Evolutionary conservation across 139 green algal species (phyloP), one percentile per base, ranked within the genome.

Genomic region (Chlorella sp.): DNA sequence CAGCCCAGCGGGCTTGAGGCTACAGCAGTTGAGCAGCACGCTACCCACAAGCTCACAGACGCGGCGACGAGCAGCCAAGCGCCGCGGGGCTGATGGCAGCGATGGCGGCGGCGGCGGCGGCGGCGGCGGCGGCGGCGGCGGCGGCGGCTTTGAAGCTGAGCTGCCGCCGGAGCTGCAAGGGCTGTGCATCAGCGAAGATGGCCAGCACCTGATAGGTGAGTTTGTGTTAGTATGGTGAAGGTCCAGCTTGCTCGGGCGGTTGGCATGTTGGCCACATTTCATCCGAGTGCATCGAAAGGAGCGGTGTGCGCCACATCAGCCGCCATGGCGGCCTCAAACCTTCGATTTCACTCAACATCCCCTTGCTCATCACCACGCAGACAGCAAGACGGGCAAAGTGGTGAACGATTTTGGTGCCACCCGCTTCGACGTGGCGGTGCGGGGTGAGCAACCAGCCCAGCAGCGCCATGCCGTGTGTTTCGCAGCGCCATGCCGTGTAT

Each of bases 341-440:
- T n/a, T n/a, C n/a, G n/a, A n/a, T n/a, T n/a, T n/a, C n/a, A n/a
- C n/a, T n/a, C n/a, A n/a, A n/a, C 76, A 40, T 54, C 36, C 16
- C n/a, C 36, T 1, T 54, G n/a, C 76, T 13, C 70, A 40, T 34
- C n/a, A n/a, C 22, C 41, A 58, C 40, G 22, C 72, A 34, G 82
- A 82, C 43, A 48, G 69, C 1, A 80, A 73, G 48, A 90, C 65
- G 24, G 89, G 88, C 60, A 85, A 92, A 62, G 88, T 92, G 3
- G 88, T 94, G 62, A 96, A 96, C 58, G 89, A 93, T 32, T 92
- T 92, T 74, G 93, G 92, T 19, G 93, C 93, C n/a, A 95, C 92
- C 0, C 83, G 92, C 1, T 94, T 92, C 51, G 86, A 92, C n/a
- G 73, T 90, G 30, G 77, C 79, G 14, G 85, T 91, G 3, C 69